These are phyloP conservation scores for Oryza officinalis DNA, from an alignment of 176 grass and related monocot species.

Conservation along the genomic window DNA sequence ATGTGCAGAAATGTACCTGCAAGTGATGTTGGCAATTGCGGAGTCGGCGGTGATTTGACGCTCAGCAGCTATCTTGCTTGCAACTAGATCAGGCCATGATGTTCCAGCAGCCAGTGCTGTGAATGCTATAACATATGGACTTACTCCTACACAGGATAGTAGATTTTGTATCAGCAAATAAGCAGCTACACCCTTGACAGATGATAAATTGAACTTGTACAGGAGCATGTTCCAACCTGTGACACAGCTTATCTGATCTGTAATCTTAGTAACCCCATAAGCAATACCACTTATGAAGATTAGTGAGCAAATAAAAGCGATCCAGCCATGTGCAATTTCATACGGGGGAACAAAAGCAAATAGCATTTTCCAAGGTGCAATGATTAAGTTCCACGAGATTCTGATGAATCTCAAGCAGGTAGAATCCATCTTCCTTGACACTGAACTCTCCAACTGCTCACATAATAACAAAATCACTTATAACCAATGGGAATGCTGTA, in stretches of 20 bases:
- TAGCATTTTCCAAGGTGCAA: constrained; percentile 70
- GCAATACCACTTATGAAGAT: constrained; percentile 84
- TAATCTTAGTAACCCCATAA: constrained; percentile 83
- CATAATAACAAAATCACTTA: constrained; percentile 13
- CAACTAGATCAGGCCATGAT: constrained; percentile 93
- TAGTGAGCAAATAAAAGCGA: constrained; percentile 75
- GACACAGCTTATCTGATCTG: constrained; percentile 90
- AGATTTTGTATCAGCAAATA: constrained; percentile 7
- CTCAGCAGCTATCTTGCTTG: constrained; percentile 96
- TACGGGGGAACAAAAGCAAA: constrained; percentile 81
- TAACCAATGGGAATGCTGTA: not conserved
- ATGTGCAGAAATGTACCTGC: constrained; percentile 55
- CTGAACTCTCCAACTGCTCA: constrained; percentile 54
- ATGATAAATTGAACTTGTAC: constrained; percentile 9
- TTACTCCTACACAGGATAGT: constrained; percentile 61
- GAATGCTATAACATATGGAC: constrained; percentile 92
- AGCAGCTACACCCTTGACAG: not conserved
- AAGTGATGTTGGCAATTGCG: constrained; percentile 95
- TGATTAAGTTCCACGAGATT: constrained; percentile 57
- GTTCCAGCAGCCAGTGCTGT: constrained; percentile 87
- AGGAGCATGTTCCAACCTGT: constrained; percentile 61
- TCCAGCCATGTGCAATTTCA: constrained; percentile 78
- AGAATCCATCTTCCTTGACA: constrained; percentile 53
- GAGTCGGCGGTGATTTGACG: constrained; percentile 93
- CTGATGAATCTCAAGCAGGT: constrained; percentile 23